A percentile compares a stretch with the other conserved stretches of the same genome.
Conservation (phyloP, 331 rosid genomes). For the Pyracantha coccinea region DNA sequence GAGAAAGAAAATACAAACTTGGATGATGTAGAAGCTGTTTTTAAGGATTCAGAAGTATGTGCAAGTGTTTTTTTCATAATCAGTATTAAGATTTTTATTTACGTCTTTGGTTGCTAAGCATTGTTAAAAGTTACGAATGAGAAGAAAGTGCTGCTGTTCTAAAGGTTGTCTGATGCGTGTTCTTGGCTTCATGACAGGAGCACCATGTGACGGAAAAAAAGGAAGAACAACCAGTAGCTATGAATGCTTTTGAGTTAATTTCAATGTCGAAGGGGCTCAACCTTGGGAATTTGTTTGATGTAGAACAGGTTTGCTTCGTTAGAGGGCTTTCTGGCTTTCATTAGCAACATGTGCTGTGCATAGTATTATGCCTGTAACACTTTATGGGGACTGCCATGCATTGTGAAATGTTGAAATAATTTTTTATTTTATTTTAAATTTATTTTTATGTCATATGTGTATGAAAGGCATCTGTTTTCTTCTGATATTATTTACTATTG, state of each 20-base stretch:
- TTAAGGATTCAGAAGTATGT: constrained; percentile 87
- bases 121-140: not conserved
- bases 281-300: constrained; percentile 85
- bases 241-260: constrained; percentile 94
- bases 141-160: constrained; percentile 2
- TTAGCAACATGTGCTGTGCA: not conserved
- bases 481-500: not conserved
- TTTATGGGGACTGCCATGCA: not conserved
- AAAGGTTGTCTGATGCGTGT: constrained; percentile 9
- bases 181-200: constrained; percentile 49
- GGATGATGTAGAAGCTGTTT: constrained; percentile 96
- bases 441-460: too few relatives aligned
- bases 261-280: constrained; percentile 98
- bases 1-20: constrained; percentile 74
- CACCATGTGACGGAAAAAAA: constrained; percentile 88
- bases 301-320: constrained; percentile 59
- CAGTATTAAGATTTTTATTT: not conserved
- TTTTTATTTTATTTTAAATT: too few relatives aligned
- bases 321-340: constrained; percentile 3
- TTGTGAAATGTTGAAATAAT: not conserved
- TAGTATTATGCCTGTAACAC: not conserved
- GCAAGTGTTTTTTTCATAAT: constrained; percentile 4
- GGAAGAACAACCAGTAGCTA: constrained; percentile 89
- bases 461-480: too few relatives aligned
- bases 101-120: not conserved